Evolutionary conservation across 768 basidiomycete genomes (phyloP).

Genomic region (Suillus bovinus): DNA sequence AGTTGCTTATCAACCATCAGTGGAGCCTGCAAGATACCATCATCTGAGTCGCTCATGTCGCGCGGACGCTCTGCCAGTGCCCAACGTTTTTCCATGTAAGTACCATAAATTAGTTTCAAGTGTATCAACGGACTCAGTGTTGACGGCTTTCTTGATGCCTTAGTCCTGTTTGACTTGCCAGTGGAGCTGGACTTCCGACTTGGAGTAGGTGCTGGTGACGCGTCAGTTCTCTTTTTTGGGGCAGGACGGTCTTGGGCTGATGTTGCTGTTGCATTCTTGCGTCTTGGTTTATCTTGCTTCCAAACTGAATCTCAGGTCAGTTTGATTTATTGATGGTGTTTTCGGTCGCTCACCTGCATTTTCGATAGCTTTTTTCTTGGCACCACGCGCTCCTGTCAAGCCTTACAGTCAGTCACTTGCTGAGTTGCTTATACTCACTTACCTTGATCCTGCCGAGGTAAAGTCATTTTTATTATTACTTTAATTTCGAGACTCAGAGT

Average conservation of each 20-base stretch:
- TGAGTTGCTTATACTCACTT: too few species aligned
- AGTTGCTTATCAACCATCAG: neutral
- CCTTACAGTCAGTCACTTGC: too few species aligned
- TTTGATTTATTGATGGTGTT: neutral
- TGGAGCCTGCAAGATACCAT: neutral
- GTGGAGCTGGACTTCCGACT: too few species aligned
- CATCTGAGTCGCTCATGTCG: neutral
- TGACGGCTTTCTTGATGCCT: neutral
- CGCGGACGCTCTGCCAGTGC: neutral
- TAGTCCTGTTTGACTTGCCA: neutral
- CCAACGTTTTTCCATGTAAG: neutral
- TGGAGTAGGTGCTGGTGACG: neutral
- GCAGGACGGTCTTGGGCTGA: neutral
- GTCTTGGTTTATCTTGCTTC: neutral
- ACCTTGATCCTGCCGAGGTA: too few species aligned
- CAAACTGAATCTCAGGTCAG: neutral
- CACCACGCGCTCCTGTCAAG: too few species aligned
- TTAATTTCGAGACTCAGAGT: too few species aligned
- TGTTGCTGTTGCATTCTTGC: neutral
- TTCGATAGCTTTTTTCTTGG: too few species aligned
- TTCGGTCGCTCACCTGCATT: too few species aligned
- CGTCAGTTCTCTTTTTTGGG: neutral
- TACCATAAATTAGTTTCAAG: neutral
- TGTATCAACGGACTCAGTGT: neutral
- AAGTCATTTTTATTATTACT: too few species aligned